Conservation (phyloP, 371 early-diverging fungal species). For the Phascolomyces articulosus region DNA sequence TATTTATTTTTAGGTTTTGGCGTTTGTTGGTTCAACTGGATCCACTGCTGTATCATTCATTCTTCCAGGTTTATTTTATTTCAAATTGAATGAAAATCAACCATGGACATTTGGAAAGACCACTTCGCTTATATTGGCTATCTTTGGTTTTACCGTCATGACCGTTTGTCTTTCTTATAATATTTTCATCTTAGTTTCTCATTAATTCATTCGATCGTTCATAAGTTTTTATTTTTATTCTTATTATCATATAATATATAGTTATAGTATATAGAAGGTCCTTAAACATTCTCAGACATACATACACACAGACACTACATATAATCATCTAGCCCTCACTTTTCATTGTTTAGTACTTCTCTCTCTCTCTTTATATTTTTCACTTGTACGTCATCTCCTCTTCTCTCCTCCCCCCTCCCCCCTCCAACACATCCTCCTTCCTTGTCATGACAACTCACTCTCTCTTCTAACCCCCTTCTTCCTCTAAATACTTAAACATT, state of each 20-base stretch:
- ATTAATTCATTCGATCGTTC: background rate
- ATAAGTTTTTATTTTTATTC: no score
- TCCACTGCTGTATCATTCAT: slow-evolving; percentile 95
- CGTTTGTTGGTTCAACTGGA: slow-evolving; percentile 95
- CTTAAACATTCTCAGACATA: no score
- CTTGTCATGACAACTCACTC: background rate
- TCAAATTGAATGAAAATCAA: slow-evolving; percentile 62
- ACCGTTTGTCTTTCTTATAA: slow-evolving; percentile 54
- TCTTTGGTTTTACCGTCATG: slow-evolving; percentile 58
- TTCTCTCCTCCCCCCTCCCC: background rate
- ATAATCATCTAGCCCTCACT: no score
- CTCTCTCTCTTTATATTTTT: no score
- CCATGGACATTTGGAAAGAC: slow-evolving; percentile 47
- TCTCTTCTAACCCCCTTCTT: background rate
- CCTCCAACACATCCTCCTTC: no score
- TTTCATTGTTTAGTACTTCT: no score
- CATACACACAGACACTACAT: no score
- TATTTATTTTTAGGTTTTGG: slow-evolving; percentile 56
- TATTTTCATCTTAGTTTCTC: slow-evolving; percentile 12
- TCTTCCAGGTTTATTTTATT: slow-evolving; percentile 91
- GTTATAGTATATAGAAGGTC: no score
- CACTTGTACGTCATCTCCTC: no score
- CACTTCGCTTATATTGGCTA: slow-evolving; percentile 36
- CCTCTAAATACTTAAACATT: no score
- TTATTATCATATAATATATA: no score